Evolutionary conservation across 345 rosid species (phyloP).

Genomic region (Cardamine resedifolia): DNA sequence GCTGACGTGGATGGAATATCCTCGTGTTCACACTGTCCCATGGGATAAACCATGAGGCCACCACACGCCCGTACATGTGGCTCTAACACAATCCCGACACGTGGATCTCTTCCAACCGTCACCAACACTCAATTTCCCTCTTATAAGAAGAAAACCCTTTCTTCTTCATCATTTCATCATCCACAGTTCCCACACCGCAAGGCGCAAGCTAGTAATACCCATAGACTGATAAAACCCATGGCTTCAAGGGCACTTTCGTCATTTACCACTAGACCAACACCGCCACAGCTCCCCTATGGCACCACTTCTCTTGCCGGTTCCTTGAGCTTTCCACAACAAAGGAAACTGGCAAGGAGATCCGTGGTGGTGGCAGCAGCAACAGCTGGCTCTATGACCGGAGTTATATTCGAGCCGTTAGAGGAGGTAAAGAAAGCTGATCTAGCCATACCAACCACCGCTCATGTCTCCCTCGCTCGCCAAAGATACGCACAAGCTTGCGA

Average conservation of each 20-base stretch:
- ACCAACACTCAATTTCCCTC: neutral
- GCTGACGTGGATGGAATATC: slow-evolving; percentile 28
- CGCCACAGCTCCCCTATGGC: neutral
- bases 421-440: neutral
- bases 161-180: neutral
- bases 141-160: neutral
- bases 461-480: neutral
- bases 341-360: neutral
- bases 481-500: neutral
- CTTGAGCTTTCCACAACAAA: neutral
- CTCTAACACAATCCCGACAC: neutral
- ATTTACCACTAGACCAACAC: neutral
- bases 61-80: slow-evolving; percentile 52
- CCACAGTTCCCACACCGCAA: neutral
- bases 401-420: slow-evolving; percentile 2
- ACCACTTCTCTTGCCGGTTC: neutral
- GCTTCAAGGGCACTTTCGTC: neutral
- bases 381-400: neutral
- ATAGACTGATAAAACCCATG: neutral
- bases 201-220: neutral
- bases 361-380: neutral
- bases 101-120: slow-evolving; percentile 37
- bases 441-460: neutral
- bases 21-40: neutral
- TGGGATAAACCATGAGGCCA: slow-evolving; percentile 42